A percentile compares a stretch with the other conserved stretches of the same genome.
Conservation (phyloP, 768 basidiomycete genomes). For the Auricularia heimuer region DNA sequence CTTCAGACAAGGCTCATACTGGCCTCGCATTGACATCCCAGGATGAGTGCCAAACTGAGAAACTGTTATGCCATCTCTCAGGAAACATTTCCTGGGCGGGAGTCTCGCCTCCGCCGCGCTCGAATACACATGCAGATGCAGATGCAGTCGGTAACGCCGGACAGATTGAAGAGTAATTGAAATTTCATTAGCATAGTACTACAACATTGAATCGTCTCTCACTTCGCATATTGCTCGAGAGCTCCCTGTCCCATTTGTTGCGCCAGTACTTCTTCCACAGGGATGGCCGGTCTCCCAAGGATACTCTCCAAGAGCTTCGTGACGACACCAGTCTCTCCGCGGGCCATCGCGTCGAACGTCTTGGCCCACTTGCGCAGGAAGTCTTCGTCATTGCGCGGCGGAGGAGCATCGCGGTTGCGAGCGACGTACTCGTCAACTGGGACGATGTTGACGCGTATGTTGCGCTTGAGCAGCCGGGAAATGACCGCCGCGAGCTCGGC, state of each 20-base stretch:
- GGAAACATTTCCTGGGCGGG: no score
- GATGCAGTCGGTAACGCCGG: no score
- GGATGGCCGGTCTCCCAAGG: slow-evolving; percentile 19
- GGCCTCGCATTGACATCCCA: no score
- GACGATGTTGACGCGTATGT: slow-evolving; percentile 13
- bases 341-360: slow-evolving; percentile 20
- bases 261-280: slow-evolving; percentile 17
- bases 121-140: no score
- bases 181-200: no score
- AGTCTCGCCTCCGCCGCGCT: no score
- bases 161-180: no score
- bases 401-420: background rate
- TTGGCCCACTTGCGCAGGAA: slow-evolving; percentile 21
- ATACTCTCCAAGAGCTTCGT: slow-evolving; percentile 20
- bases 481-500: slow-evolving; percentile 17
- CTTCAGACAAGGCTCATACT: no score
- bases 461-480: slow-evolving; percentile 12
- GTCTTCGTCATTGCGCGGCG: slow-evolving; percentile 12
- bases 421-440: slow-evolving; percentile 19
- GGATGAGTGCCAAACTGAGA: no score
- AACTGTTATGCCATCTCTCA: no score
- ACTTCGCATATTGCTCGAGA: slow-evolving; percentile 16
- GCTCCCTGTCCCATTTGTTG: slow-evolving; percentile 7
- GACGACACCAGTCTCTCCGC: slow-evolving; percentile 21
- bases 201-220: background rate